Base-by-base conservation (phyloP, 352 stramenopile genomes). In the Pythium vanterpoolii region DNA sequence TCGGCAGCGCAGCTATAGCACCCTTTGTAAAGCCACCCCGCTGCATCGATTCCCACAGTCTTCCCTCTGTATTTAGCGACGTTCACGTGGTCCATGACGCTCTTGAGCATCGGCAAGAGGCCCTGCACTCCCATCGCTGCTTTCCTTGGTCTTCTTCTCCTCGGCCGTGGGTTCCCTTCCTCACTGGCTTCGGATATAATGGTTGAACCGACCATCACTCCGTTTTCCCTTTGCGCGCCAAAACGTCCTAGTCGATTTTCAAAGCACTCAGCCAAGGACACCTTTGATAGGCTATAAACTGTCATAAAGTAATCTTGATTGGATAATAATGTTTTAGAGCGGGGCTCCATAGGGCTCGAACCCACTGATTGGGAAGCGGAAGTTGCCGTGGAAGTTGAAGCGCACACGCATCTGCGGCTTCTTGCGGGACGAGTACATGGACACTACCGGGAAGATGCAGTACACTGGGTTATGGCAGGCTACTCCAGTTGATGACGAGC, bases 11-110 rank as follows among this genome's bases (percentile, higher is more conserved):
- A 98, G 64, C 73, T 83, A 64, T 93, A 97, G 24, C 88, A 84
- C 30, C 90, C 92, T 60, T 94, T 87, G 72, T 98, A 96, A 45
- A 98, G 77, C 92, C 92, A 92, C 9, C 72, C 72, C 3, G 71
- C 77, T 0, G 74, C 79, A 50, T 94, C 86, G 21, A 95, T 76
- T n/a, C 78, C 85, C 26, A 83, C 80, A 4, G 64, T 83, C 59
- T 87, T 90, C 7, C 83, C 82, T 8, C 66, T 56, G 62, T 89
- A 95, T 71, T 93, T 91, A 49, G 73, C 67, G 19, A 96, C 68
- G 70, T 93, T 79, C 39, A 88, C 76, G 44, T 86, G 66, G 56
- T 87, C 73, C 47, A 74, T 84, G 57, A 90, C 78, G 66, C 82
- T 89, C 72, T 89, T 85, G 30, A 95, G 86, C 70, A 79, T 74